These are phyloP conservation scores for Sporisorium sorghi DNA, from an alignment of 1,284 basidiomycete species.

Conservation along the genomic window DNA sequence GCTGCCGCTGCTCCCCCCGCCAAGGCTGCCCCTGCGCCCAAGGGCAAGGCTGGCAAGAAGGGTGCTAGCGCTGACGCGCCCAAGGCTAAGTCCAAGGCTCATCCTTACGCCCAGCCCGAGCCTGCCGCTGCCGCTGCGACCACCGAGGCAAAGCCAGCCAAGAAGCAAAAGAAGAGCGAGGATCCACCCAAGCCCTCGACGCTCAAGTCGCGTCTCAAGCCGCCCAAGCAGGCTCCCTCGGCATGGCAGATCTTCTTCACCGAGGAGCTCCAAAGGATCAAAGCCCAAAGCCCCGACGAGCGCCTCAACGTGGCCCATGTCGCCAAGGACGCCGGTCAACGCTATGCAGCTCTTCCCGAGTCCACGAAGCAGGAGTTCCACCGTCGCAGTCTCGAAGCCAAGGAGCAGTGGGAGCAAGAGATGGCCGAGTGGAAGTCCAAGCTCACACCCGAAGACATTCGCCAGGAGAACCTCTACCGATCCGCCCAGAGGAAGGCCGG, in stretches of 20 bases:
- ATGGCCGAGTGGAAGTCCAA: constrained; percentile 86
- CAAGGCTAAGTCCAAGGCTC: constrained; percentile 48
- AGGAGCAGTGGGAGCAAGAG: constrained; percentile 83
- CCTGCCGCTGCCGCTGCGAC: constrained; percentile 23
- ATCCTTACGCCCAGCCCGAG: constrained; percentile 48
- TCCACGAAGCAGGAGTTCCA: constrained; percentile 77
- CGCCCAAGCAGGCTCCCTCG: constrained; percentile 90
- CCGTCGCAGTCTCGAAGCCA: constrained; percentile 79
- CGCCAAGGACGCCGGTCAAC: constrained; percentile 91
- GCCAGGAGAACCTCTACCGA: constrained; percentile 89
- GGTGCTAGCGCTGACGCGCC: constrained; percentile 45
- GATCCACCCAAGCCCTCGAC: constrained; percentile 67
- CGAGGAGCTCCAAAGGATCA: constrained; percentile 87
- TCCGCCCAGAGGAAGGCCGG: constrained; percentile 92
- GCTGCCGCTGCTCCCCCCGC: constrained; percentile 29
- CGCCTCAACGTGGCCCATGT: constrained; percentile 96
- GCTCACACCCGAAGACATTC: constrained; percentile 92
- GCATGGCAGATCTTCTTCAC: constrained; percentile 98
- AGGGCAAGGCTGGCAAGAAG: constrained; percentile 45
- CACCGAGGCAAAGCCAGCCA: constrained; percentile 41
- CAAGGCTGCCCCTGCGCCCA: constrained; percentile 37
- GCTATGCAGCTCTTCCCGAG: constrained; percentile 82
- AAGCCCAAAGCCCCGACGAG: constrained; percentile 72
- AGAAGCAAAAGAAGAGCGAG: constrained; percentile 53
- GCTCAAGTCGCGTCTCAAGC: constrained; percentile 76